Evolutionary conservation across 129 eudicot species (phyloP), one percentile per base, ranked within the genome.

Genomic region (Lonicera japonica): DNA sequence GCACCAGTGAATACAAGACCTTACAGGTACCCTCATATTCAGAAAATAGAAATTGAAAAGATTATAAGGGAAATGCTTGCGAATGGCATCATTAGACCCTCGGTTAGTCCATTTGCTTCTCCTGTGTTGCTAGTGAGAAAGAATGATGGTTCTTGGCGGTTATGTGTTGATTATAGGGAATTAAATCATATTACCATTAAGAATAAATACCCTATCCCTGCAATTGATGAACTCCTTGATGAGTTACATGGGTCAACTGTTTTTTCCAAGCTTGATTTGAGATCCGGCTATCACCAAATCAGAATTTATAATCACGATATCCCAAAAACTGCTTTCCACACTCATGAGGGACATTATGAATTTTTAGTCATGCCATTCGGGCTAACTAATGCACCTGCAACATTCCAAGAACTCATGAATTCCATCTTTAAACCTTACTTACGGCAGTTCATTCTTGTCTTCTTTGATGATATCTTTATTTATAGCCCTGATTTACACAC

Each of bases 381-480:
- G 55, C 21, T 50, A 3, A 50, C 55, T 50, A 50, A 50, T 50
- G 55, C 55, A 16, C 55, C 55, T n/a, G 21, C 55, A 20, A 50
- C 55, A 20, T 50, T 50, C 21, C 55, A 54, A 19, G 12, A 6
- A 1, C 29, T 54, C 5, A 54, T 54, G 25, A 54, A 54, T 52
- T 6, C 4, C 12, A 17, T 54, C 0, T 54, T 54, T 21, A 8
- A 21, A 8, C 58, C 58, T 21, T 13, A 19, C 29, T 13, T 54
- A 2, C 19, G 29, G 29, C 19, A 54, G 8, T 54, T 54, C 14
- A 11, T 54, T 0, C 15, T 21, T 19, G 58, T 19, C 0, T 54
- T 50, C 54, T 50, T 50, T n/a, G 55, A 50, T 50, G 55, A 50
- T 8, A 50, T 50, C 5, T 8, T 3, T 0, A n/a, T 50, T 1